Evolutionary conservation across 2,329 filamentous ascomycete species (phyloP).

Genomic region (Mariannaea sp.): DNA sequence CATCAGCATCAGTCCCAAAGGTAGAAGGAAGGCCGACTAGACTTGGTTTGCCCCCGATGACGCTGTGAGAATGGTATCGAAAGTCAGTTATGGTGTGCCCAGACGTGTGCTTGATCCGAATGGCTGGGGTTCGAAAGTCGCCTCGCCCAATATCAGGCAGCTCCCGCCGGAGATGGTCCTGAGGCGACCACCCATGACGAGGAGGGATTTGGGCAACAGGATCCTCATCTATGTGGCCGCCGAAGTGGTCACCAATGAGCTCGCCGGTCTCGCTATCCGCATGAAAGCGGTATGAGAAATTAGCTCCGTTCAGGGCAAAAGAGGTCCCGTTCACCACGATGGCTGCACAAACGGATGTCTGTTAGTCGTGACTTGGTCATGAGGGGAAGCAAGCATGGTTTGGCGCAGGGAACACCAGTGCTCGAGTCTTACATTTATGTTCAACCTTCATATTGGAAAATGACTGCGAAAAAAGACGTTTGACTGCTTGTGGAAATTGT

Average conservation of each 20-base stretch:
- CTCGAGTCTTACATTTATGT: no score
- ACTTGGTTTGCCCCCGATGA: conserved; percentile 63
- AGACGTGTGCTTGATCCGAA: conserved; percentile 62
- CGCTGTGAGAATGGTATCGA: conserved; percentile 36
- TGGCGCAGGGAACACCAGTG: background rate
- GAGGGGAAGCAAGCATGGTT: background rate
- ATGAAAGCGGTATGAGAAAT: conserved; percentile 67
- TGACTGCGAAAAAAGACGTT: no score
- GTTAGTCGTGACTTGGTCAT: background rate
- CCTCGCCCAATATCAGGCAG: conserved; percentile 68
- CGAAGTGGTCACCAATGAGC: conserved; percentile 65
- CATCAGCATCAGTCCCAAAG: conserved; percentile 59
- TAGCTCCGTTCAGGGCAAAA: conserved; percentile 61
- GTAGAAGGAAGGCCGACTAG: conserved; percentile 63
- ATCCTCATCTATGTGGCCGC: conserved; percentile 58
- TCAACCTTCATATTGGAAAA: no score
- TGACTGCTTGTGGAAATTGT: background rate
- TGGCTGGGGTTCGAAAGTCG: conserved; percentile 65
- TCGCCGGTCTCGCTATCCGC: conserved; percentile 61
- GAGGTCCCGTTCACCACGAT: conserved; percentile 59
- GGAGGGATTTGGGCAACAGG: conserved; percentile 46
- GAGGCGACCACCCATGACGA: conserved; percentile 58
- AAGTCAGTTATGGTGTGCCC: conserved; percentile 50
- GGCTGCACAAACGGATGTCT: conserved; percentile 44
- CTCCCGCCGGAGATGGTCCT: conserved; percentile 60